Percentiles rank a stretch among this genome's conserved stretches.
These are phyloP conservation scores for Fusarium armeniacum DNA, from an alignment of 2,329 filamentous ascomycete species.

Conservation along the genomic window DNA sequence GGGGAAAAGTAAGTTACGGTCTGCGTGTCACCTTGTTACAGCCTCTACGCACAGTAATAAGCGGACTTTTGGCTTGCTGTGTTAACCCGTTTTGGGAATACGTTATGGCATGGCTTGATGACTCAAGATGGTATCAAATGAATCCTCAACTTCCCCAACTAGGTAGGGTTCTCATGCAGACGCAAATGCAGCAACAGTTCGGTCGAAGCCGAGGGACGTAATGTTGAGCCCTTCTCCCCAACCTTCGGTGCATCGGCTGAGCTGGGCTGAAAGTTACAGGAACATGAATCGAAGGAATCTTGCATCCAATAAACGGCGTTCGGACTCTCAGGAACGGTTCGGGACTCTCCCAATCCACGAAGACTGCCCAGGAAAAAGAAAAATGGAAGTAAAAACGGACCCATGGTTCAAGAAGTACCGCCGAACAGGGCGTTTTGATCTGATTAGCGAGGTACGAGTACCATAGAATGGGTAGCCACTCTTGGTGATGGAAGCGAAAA, in stretches of 20 bases:
- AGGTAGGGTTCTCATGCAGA: slow-evolving; percentile 10
- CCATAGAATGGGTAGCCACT: slow-evolving; percentile 6
- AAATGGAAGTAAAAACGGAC: neutral
- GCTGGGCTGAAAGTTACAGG: slow-evolving; percentile 22
- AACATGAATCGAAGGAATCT: slow-evolving; percentile 28
- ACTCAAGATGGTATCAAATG: slow-evolving; percentile 16
- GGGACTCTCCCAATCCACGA: slow-evolving; percentile 7
- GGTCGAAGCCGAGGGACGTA: slow-evolving; percentile 21
- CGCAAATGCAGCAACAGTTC: slow-evolving; percentile 17
- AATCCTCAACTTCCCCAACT: slow-evolving; percentile 3
- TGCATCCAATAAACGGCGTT: slow-evolving; percentile 20
- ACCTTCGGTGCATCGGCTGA: slow-evolving; percentile 7
- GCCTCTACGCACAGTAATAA: slow-evolving; percentile 7
- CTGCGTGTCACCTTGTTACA: slow-evolving; percentile 21
- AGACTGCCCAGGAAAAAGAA: neutral
- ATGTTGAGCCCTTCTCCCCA: slow-evolving; percentile 20
- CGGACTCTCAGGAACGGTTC: slow-evolving; percentile 5
- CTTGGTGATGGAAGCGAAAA: slow-evolving; percentile 37
- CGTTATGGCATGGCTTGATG: slow-evolving; percentile 21
- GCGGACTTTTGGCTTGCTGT: slow-evolving; percentile 22
- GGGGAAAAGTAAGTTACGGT: slow-evolving; percentile 15
- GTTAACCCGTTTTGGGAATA: slow-evolving; percentile 22
- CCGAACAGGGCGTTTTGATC: slow-evolving; percentile 33
- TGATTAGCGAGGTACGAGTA: slow-evolving; percentile 31
- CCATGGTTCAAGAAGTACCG: slow-evolving; percentile 32